Base-by-base conservation (phyloP, 148 eudicot genomes). In the Fallopia convolvulus region DNA sequence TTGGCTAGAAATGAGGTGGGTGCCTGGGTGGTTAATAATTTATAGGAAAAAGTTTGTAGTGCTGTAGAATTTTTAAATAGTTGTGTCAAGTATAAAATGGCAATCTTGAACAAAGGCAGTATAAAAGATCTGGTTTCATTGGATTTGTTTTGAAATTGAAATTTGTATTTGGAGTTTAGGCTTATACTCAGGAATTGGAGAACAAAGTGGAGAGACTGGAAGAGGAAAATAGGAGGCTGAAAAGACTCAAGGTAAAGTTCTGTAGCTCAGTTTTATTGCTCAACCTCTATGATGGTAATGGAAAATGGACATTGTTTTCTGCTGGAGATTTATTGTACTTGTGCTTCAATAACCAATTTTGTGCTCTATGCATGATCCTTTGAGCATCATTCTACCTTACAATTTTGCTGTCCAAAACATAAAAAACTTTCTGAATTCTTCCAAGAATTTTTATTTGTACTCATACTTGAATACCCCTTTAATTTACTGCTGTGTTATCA, bases 151-250 rank as follows among this genome's bases (percentile, higher is more conserved):
- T 12, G 50, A 14, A 40, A 70, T 41, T 18, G 52, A 41, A 74
- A 76, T 10, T 61, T 15, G 32, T 13, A 44, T 76, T 58, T 76
- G 72, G 36, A 40, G 18, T 41, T 14, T 61, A 95, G 99, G 99
- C 99, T 77, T 94, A 94, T 81, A 94, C 99, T 33, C 83, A 94
- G 74, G 99, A 94, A 85, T 85, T 94, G 83, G 99, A 92, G 86
- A 91, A 89, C 83, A 95, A 95, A 83, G 92, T 95, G 77, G 81
- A 90, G 3, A 90, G 91, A 72, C 83, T 95, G 71, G 99, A 95
- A 88, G 97, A 91, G 84, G 99, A 95, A 77, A 95, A 95, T 75
- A 92, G 89, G 79, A 89, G 91, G 85, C 89, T 95, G 55, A 88
- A 81, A 87, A 84, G 82, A 77, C 89, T 85, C 83, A 85, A 88